Conservation (phyloP, 352 stramenopile genomes). For the Phytophthora pistaciae region DNA sequence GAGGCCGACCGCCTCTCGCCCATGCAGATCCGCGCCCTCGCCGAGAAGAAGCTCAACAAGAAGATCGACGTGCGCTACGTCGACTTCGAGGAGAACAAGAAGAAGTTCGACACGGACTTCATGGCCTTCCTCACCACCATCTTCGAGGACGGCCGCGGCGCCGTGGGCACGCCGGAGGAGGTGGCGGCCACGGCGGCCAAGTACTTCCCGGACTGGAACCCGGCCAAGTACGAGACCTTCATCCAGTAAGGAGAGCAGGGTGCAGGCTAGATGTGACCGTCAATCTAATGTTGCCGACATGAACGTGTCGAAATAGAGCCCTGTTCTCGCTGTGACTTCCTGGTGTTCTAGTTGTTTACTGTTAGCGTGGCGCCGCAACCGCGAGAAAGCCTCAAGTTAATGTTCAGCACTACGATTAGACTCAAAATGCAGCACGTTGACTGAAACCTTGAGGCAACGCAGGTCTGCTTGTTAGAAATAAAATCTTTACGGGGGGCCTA, state of each 20-base stretch:
- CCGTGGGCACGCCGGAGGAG: slow-evolving; percentile 21
- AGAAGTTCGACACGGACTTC: slow-evolving; percentile 31
- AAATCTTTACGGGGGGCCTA: neutral
- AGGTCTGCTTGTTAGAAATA: neutral
- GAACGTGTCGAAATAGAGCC: neutral
- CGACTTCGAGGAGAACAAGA: slow-evolving; percentile 31
- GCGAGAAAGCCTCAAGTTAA: too few relatives aligned
- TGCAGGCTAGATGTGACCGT: too few relatives aligned
- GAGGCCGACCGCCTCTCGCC: slow-evolving; percentile 26
- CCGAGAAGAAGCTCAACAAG: slow-evolving; percentile 34
- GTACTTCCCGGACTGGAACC: slow-evolving; percentile 32
- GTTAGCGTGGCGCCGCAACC: too few relatives aligned
- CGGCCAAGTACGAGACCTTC: slow-evolving; percentile 24
- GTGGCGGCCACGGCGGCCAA: slow-evolving; percentile 24
- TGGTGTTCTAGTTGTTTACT: neutral
- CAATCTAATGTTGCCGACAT: neutral
- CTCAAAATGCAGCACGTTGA: too few relatives aligned
- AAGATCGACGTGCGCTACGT: slow-evolving; percentile 32
- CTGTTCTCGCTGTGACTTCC: neutral
- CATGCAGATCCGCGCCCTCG: slow-evolving; percentile 25
- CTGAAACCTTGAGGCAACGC: neutral
- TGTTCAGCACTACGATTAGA: too few relatives aligned
- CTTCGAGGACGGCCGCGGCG: slow-evolving; percentile 31
- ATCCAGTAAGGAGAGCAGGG: slow-evolving; percentile 3
- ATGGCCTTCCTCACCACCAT: slow-evolving; percentile 27